phyloP scores from a whole-genome alignment of 202 grass and related monocot species.

The Digitaria exilis region DNA sequence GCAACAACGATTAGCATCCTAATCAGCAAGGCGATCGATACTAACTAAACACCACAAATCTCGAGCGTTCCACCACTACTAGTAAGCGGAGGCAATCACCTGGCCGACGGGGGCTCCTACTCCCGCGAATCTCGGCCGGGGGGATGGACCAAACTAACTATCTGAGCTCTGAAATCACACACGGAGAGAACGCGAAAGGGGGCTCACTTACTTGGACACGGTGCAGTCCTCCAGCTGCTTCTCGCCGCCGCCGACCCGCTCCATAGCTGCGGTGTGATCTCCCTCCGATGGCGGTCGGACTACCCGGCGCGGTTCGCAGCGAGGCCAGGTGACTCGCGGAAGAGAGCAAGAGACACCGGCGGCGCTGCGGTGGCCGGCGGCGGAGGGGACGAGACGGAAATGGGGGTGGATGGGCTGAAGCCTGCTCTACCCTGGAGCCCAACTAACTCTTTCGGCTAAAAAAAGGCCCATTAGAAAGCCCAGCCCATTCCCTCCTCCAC shows the following conservation, averaged over 20 bases:
- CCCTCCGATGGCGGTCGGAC: not conserved
- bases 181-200: not conserved
- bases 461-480: not conserved
- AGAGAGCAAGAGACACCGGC: not conserved
- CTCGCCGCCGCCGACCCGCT: conserved; percentile 56
- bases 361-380: not conserved
- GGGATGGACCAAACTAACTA: conserved; percentile 2
- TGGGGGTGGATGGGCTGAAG: not conserved
- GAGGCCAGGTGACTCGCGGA: not conserved
- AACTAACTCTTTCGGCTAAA: too few relatives aligned
- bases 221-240: conserved; percentile 96
- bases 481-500: not conserved
- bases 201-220: conserved; percentile 65
- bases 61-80: not conserved
- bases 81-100: not conserved
- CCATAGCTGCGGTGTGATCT: conserved; percentile 47
- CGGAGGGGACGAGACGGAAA: not conserved
- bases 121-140: not conserved
- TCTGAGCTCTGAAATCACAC: not conserved
- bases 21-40: not conserved
- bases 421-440: too few relatives aligned
- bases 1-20: not conserved
- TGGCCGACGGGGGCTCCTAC: not conserved
- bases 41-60: not conserved
- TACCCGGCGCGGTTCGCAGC: not conserved